phyloP scores from a whole-genome alignment of 225 moss, liverwort and hornwort species.

The Lunularia cruciata region DNA sequence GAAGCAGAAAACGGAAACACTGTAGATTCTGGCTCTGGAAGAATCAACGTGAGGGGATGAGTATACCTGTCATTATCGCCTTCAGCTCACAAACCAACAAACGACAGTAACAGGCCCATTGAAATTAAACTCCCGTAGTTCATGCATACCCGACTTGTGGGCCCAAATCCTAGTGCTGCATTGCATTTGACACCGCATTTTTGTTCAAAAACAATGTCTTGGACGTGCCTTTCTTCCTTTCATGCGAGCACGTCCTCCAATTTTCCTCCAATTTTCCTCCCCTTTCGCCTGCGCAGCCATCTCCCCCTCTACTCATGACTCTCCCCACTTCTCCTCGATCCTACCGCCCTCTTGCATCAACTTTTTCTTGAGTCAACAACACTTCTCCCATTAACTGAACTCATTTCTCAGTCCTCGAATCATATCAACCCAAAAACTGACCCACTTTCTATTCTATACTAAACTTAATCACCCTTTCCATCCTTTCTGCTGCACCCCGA shows the following conservation, averaged over 20 bases:
- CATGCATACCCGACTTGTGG: no score
- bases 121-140: background rate
- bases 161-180: background rate
- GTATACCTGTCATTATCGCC: background rate
- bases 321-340: background rate
- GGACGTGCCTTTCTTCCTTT: conserved; percentile 2
- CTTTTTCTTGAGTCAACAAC: background rate
- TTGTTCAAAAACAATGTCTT: background rate
- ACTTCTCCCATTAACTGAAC: no score
- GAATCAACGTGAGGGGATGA: conserved; percentile 17
- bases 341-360: background rate
- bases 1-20: background rate
- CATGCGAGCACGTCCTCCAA: conserved; percentile 5
- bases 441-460: no score
- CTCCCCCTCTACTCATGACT: conserved; percentile 5
- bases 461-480: no score
- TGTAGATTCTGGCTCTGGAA: conserved; percentile 3
- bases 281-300: conserved; percentile 10
- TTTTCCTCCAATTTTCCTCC: background rate
- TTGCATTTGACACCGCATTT: background rate
- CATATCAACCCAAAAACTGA: no score
- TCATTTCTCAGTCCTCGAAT: no score
- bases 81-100: conserved; percentile 5
- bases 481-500: no score
- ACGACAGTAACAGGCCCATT: background rate